phyloP scores from a whole-genome alignment of 805 yeast species.

The Monosporozyma aerobia region DNA sequence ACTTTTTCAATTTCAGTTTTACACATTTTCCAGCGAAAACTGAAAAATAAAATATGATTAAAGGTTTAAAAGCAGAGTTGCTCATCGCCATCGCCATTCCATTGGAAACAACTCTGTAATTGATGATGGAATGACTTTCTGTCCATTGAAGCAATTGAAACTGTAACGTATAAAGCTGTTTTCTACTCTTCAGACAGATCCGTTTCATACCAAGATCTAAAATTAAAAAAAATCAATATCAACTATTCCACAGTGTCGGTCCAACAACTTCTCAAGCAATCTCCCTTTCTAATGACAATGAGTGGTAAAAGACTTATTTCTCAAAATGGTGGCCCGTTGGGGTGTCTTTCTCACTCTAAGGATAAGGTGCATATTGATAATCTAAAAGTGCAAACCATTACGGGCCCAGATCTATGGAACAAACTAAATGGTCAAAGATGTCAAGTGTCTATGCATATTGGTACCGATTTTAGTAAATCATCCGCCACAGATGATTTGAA shows the following conservation, averaged over 20 bases:
- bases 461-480: constrained; percentile 64
- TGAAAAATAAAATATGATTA: not conserved
- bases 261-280: not conserved
- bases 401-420: constrained; percentile 72
- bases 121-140: not conserved
- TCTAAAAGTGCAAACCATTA: constrained; percentile 50
- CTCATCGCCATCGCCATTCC: not conserved
- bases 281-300: not conserved
- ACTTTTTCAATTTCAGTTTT: not conserved
- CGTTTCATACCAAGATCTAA: not conserved
- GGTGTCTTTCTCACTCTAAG: constrained; percentile 3
- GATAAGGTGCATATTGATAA: constrained; percentile 40
- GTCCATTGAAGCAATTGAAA: not conserved
- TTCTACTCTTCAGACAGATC: not conserved
- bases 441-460: constrained; percentile 46
- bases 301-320: constrained; percentile 1
- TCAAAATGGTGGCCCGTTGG: not conserved
- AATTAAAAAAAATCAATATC: not conserved
- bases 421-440: constrained; percentile 60
- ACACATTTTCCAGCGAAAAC: not conserved
- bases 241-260: not conserved
- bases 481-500: constrained; percentile 72
- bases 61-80: not conserved
- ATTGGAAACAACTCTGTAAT: not conserved
- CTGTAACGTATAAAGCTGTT: not conserved